A percentile compares a stretch with the other conserved stretches of the same genome.
These are phyloP conservation scores for Myxozyma vanderwaltii DNA, from an alignment of 805 yeast genomes.

Conservation along the genomic window DNA sequence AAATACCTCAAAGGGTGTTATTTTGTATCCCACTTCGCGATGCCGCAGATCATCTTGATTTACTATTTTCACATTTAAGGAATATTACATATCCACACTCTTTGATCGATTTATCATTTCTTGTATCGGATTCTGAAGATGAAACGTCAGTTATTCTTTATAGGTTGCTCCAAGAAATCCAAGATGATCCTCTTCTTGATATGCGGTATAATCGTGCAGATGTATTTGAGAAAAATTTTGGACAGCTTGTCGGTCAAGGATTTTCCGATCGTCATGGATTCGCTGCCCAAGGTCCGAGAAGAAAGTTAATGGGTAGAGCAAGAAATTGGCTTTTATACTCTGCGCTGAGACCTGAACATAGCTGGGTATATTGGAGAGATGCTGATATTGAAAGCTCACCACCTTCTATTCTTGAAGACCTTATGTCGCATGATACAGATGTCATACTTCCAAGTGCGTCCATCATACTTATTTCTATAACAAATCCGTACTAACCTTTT, in stretches of 20 bases:
- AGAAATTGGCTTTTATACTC: conserved; percentile 90
- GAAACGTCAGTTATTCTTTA: conserved; percentile 70
- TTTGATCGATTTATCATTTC: conserved; percentile 73
- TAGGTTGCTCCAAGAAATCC: conserved; percentile 56
- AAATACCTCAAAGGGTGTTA: conserved; percentile 73
- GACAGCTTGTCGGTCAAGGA: conserved; percentile 89
- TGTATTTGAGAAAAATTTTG: conserved; percentile 88
- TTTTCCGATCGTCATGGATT: conserved; percentile 93
- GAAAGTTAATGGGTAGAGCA: conserved; percentile 94
- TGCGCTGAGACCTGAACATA: conserved; percentile 86
- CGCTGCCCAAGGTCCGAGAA: conserved; percentile 92
- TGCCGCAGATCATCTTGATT: conserved; percentile 85
- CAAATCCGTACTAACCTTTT: background rate
- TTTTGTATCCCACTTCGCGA: conserved; percentile 91
- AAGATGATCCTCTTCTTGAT: conserved; percentile 51
- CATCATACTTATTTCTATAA: background rate
- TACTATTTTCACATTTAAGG: conserved; percentile 81
- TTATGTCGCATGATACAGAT: conserved; percentile 88
- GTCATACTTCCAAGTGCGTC: conserved; percentile 77
- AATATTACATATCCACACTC: conserved; percentile 68
- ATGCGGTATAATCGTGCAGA: conserved; percentile 78
- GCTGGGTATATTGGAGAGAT: conserved; percentile 97
- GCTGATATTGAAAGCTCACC: conserved; percentile 95
- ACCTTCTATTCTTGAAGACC: conserved; percentile 79
- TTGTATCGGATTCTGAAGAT: conserved; percentile 87